A percentile compares a stretch with the other conserved stretches of the same genome.
Evolutionary conservation across 768 basidiomycete species (phyloP).

Genomic region (Asterophora lycoperdoides): DNA sequence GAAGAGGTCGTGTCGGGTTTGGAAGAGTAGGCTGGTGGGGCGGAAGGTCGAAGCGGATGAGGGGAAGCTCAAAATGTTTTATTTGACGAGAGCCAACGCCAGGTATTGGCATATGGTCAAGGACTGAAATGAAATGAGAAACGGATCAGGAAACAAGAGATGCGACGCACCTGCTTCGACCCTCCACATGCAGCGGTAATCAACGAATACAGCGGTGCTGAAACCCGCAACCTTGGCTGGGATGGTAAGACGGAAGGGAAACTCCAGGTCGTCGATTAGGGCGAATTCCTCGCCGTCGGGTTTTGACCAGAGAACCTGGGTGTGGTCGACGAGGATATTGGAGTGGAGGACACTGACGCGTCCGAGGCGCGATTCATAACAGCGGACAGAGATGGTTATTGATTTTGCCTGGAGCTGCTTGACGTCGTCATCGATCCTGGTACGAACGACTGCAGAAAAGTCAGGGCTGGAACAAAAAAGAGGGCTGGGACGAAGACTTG

Average conservation of each 20-base stretch:
- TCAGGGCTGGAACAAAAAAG: conserved; percentile 7
- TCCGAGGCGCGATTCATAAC: conserved; percentile 74
- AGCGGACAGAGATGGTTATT: conserved; percentile 71
- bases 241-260: conserved; percentile 66
- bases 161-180: conserved; percentile 68
- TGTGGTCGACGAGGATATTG: conserved; percentile 65
- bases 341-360: conserved; percentile 54
- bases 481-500: conserved; percentile 33
- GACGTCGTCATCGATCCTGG: conserved; percentile 64
- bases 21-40: conserved; percentile 34
- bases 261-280: conserved; percentile 60
- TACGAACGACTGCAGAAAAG: conserved; percentile 53
- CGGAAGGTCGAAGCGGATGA: conserved; percentile 68
- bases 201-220: conserved; percentile 69
- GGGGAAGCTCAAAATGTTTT: conserved; percentile 66
- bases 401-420: conserved; percentile 65
- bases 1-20: conserved; percentile 31
- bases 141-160: conserved; percentile 7
- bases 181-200: conserved; percentile 78
- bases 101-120: conserved; percentile 60
- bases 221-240: conserved; percentile 61
- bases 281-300: conserved; percentile 52
- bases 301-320: conserved; percentile 66
- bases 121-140: conserved; percentile 40
- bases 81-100: conserved; percentile 66